These are phyloP conservation scores for Colletotrichum plurivorum DNA, from an alignment of 2,329 filamentous ascomycete genomes.

Conservation along the genomic window DNA sequence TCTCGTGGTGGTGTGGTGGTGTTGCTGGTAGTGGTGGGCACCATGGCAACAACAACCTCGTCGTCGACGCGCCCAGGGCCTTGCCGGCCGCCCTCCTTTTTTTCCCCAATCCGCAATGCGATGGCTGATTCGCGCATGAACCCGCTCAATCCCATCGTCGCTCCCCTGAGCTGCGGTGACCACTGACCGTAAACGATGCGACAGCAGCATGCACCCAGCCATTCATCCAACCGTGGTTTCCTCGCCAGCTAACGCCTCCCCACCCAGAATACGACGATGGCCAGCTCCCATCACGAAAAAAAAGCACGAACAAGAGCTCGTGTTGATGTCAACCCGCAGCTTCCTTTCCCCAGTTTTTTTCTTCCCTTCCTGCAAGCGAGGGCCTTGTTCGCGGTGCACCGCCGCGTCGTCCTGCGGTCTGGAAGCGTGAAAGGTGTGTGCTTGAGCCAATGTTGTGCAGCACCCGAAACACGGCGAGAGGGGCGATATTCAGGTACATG, in stretches of 20 bases:
- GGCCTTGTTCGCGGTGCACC: conserved; percentile 28
- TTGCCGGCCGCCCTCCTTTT: conserved; percentile 13
- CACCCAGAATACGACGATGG: conserved; percentile 29
- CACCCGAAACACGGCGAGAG: conserved; percentile 46
- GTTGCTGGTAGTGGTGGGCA: conserved; percentile 13
- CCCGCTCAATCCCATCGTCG: conserved; percentile 20
- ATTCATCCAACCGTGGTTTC: conserved; percentile 28
- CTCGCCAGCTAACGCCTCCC: conserved; percentile 23
- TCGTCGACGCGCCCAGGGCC: conserved; percentile 11
- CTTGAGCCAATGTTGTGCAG: conserved; percentile 44
- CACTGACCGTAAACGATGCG: conserved; percentile 32
- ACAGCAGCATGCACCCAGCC: conserved; percentile 40
- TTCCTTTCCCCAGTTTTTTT: conserved; percentile 31
- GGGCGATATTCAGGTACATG: conserved; percentile 45
- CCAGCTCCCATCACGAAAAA: not conserved
- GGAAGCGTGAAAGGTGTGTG: conserved; percentile 31
- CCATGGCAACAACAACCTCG: conserved; percentile 25
- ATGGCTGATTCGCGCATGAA: conserved; percentile 38
- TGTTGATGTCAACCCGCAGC: conserved; percentile 40
- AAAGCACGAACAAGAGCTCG: conserved; percentile 30
- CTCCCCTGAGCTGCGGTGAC: conserved; percentile 21
- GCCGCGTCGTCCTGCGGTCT: conserved; percentile 32
- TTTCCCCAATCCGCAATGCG: conserved; percentile 1
- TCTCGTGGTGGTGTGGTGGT: no score
- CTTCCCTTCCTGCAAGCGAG: conserved; percentile 26